A percentile compares a stretch with the other conserved stretches of the same genome.
These are phyloP conservation scores for Tetrahymena borealis DNA, from an alignment of 73 alveolate genomes.

Conservation along the genomic window DNA sequence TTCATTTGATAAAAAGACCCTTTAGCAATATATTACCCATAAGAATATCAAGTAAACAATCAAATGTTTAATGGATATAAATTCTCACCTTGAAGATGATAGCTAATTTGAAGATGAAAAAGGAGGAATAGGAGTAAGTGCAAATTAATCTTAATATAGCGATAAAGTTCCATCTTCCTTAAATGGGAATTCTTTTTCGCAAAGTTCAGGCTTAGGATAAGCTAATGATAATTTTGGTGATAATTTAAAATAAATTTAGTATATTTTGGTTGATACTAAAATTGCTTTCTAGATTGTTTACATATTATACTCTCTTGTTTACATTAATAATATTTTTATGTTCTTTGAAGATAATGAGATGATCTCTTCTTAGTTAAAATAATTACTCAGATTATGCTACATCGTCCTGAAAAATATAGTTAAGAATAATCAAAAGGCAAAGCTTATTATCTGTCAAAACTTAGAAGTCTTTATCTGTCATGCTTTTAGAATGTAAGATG, in stretches of 20 bases:
- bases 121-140: background rate
- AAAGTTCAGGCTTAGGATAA: background rate
- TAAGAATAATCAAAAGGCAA: background rate
- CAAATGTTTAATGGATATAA: background rate
- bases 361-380: background rate
- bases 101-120: background rate
- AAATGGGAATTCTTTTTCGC: background rate
- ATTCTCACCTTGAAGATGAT: background rate
- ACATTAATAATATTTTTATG: background rate
- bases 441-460: background rate
- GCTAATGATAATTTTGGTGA: background rate
- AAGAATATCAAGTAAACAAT: background rate
- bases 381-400: background rate
- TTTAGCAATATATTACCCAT: background rate
- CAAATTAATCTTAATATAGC: background rate
- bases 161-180: background rate
- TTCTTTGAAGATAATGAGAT: background rate
- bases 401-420: background rate
- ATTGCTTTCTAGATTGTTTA: background rate
- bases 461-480: background rate
- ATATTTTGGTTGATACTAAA: background rate
- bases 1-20: background rate
- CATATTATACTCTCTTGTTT: background rate
- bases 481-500: background rate
- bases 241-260: background rate